phyloP scores from a whole-genome alignment of 371 early-diverging fungal genomes.

The Zopfochytrium polystomum region DNA sequence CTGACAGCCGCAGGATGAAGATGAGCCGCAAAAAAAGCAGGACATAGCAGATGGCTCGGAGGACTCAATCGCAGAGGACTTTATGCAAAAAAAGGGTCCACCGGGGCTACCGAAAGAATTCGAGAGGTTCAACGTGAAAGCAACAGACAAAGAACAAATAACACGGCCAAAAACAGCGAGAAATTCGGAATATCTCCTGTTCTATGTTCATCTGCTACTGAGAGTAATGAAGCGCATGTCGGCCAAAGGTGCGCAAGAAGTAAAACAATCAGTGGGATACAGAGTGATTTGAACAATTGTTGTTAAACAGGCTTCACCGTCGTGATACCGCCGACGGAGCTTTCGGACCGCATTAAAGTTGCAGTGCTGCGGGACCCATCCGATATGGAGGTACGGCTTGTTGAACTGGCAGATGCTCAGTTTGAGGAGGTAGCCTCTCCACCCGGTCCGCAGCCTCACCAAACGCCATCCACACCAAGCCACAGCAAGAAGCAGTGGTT shows the following conservation, averaged over 20 bases:
- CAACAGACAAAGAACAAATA: constrained; percentile 1
- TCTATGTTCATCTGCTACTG: constrained; percentile 53
- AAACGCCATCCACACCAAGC: constrained; percentile 1
- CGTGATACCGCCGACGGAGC: constrained; percentile 28
- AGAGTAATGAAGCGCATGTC: constrained; percentile 47
- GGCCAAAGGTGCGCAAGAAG: constrained; percentile 35
- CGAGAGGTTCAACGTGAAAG: no score
- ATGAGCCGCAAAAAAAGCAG: no score
- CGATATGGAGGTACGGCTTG: constrained; percentile 49
- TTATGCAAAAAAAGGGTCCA: no score
- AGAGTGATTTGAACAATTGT: no score
- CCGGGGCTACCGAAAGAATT: no score
- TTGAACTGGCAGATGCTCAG: constrained; percentile 47
- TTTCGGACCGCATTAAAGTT: constrained; percentile 39
- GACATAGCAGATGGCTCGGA: no score
- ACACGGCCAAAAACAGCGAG: constrained; percentile 10
- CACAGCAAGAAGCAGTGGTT: constrained; percentile 47
- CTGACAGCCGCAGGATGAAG: no score
- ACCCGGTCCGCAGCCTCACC: constrained; percentile 7
- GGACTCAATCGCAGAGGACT: no score
- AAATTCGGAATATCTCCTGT: constrained; percentile 43
- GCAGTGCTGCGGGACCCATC: constrained; percentile 48
- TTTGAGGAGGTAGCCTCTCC: constrained; percentile 36
- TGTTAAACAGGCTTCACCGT: constrained; percentile 29
- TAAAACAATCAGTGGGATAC: no score